These are phyloP conservation scores for button mushroom (Agaricus bisporus) DNA, from an alignment of 768 basidiomycete species.

Conservation along the genomic window DNA sequence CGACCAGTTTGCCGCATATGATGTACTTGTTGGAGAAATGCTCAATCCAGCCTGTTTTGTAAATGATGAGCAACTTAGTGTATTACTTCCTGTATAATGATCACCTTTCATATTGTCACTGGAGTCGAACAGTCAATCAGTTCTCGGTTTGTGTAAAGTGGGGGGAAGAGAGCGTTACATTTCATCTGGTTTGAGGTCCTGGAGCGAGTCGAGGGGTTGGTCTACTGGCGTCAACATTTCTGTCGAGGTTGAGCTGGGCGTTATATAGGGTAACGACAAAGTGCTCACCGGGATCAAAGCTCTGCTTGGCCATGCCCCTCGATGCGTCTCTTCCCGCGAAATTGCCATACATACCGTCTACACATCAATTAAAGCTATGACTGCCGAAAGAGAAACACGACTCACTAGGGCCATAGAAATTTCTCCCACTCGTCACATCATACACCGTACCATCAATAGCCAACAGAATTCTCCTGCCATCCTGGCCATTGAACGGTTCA, in stretches of 20 bases:
- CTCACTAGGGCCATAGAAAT: slow-evolving; percentile 94
- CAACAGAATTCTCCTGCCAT: slow-evolving; percentile 71
- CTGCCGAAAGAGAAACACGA: slow-evolving; percentile 2
- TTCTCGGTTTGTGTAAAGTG: neutral
- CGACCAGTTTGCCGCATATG: slow-evolving; percentile 81
- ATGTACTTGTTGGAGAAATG: slow-evolving; percentile 94
- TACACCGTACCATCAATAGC: slow-evolving; percentile 85
- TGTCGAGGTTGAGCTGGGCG: slow-evolving; percentile 18
- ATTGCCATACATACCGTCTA: slow-evolving; percentile 95
- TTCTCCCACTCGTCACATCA: slow-evolving; percentile 84
- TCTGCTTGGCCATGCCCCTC: slow-evolving; percentile 96
- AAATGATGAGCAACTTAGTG: slow-evolving; percentile 8
- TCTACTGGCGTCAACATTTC: slow-evolving; percentile 91
- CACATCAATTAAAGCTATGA: no score
- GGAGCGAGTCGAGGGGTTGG: slow-evolving; percentile 77
- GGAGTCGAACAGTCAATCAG: slow-evolving; percentile 8
- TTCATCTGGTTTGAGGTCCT: slow-evolving; percentile 74
- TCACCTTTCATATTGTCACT: slow-evolving; percentile 91
- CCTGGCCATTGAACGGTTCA: slow-evolving; percentile 54
- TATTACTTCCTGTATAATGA: neutral
- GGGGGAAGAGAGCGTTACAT: slow-evolving; percentile 57
- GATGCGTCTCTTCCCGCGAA: slow-evolving; percentile 97
- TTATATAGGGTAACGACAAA: neutral
- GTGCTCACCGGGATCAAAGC: slow-evolving; percentile 78
- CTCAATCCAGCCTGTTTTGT: slow-evolving; percentile 74